phyloP scores from a whole-genome alignment of 2,329 filamentous ascomycete genomes.

The Aspergillus unguis region DNA sequence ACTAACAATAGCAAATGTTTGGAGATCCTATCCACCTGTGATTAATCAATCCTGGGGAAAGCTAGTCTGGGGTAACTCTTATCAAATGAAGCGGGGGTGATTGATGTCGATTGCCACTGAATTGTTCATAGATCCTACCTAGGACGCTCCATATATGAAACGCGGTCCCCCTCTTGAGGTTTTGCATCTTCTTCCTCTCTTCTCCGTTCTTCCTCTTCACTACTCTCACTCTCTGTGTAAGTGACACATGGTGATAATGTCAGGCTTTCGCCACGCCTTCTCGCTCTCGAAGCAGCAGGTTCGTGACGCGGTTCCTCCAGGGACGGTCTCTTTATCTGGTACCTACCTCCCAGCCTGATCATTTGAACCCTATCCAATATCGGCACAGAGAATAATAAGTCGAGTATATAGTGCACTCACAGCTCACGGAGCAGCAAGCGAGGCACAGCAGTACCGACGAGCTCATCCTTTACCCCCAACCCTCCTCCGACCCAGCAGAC shows the following conservation, averaged over 20 bases:
- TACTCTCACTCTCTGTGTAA: background rate
- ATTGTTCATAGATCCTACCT: too few species aligned
- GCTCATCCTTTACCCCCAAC: constrained; percentile 8
- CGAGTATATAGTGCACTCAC: too few species aligned
- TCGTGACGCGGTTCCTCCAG: constrained; percentile 5
- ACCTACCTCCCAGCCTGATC: background rate
- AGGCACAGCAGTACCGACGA: background rate
- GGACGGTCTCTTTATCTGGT: constrained; percentile 9
- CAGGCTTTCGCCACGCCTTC: constrained; percentile 10
- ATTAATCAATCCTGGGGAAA: background rate
- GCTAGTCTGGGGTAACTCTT: background rate
- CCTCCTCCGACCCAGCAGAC: constrained; percentile 8
- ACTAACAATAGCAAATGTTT: too few species aligned
- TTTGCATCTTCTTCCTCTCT: background rate
- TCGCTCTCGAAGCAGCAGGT: constrained; percentile 10
- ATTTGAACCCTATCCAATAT: background rate
- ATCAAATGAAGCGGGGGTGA: too few species aligned
- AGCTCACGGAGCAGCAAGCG: too few species aligned
- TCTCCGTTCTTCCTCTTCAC: background rate
- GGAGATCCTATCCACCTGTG: background rate
- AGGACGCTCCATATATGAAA: background rate
- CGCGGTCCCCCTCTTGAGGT: background rate
- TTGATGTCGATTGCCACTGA: too few species aligned
- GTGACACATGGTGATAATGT: background rate
- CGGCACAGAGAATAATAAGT: too few species aligned